Conservation (phyloP, 306 rosid genomes). For the Lithocarpus polystachyus region DNA sequence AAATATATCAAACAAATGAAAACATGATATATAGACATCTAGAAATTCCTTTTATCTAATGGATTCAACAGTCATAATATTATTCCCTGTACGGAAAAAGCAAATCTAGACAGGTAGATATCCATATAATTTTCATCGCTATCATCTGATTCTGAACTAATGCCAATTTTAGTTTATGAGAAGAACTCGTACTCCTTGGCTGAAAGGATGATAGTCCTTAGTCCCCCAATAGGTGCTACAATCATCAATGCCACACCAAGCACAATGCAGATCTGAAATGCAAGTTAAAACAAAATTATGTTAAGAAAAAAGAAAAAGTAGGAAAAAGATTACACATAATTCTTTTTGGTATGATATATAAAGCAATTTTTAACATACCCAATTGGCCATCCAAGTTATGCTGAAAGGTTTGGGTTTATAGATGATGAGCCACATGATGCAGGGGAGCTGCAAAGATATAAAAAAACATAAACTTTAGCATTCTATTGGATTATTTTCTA, state of each 20-base stretch:
- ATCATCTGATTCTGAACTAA: too few relatives aligned
- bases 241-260: constrained; percentile 60
- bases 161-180: constrained; percentile 34
- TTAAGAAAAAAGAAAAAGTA: neutral
- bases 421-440: constrained; percentile 72
- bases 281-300: neutral
- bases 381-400: constrained; percentile 62
- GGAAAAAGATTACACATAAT: neutral
- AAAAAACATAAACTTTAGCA: neutral
- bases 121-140: neutral
- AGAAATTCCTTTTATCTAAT: neutral
- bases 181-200: constrained; percentile 58
- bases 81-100: neutral
- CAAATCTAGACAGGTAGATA: neutral
- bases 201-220: constrained; percentile 53
- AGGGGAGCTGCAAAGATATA: constrained; percentile 61
- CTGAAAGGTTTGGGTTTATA: constrained; percentile 57
- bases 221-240: constrained; percentile 66
- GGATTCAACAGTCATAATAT: neutral
- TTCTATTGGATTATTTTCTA: neutral
- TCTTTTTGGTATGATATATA: neutral
- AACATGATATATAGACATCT: neutral
- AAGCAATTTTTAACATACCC: constrained; percentile 43
- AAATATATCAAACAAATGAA: neutral
- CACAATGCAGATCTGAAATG: constrained; percentile 59